These are phyloP conservation scores for Alternaria conjuncta DNA, from an alignment of 2,329 filamentous ascomycete species.

Conservation along the genomic window DNA sequence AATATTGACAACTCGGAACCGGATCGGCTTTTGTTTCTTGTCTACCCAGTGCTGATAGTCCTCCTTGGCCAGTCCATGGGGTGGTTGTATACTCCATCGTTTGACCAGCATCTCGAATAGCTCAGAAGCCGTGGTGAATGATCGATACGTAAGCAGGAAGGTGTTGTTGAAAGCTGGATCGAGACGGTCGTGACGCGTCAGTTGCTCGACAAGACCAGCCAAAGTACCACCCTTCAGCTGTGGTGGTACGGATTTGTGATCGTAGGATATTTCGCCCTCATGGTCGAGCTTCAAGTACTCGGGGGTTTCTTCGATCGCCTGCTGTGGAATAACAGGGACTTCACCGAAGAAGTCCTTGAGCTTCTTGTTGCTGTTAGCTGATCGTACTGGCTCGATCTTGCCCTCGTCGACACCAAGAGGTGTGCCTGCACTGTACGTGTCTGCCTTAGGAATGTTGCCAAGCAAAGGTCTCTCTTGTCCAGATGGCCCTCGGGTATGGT, in stretches of 20 bases:
- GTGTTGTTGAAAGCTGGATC: constrained; percentile 97
- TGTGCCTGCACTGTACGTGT: constrained; percentile 69
- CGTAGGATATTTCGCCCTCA: constrained; percentile 88
- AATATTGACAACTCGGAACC: constrained; percentile 96
- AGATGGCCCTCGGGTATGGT: constrained; percentile 39
- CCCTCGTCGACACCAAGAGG: constrained; percentile 30
- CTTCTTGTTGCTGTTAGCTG: constrained; percentile 55
- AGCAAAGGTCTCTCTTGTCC: constrained; percentile 55
- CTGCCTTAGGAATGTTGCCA: constrained; percentile 63
- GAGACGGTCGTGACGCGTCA: constrained; percentile 93
- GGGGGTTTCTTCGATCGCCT: constrained; percentile 75
- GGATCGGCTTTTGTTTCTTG: constrained; percentile 92
- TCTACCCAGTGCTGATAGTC: constrained; percentile 91
- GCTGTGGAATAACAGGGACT: constrained; percentile 55
- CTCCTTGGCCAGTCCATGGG: constrained; percentile 73
- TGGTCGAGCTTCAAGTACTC: constrained; percentile 86
- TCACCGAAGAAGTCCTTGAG: constrained; percentile 60
- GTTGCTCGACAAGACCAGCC: constrained; percentile 86
- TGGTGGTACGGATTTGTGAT: constrained; percentile 76
- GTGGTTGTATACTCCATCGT: constrained; percentile 90
- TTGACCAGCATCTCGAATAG: constrained; percentile 92
- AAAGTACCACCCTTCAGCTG: constrained; percentile 88
- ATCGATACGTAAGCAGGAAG: constrained; percentile 94
- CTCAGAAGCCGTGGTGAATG: constrained; percentile 89
- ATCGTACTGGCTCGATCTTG: constrained; percentile 45